Evolutionary conservation across 2,329 filamentous ascomycete species (phyloP).

Genomic region (Zasmidium angulare): DNA sequence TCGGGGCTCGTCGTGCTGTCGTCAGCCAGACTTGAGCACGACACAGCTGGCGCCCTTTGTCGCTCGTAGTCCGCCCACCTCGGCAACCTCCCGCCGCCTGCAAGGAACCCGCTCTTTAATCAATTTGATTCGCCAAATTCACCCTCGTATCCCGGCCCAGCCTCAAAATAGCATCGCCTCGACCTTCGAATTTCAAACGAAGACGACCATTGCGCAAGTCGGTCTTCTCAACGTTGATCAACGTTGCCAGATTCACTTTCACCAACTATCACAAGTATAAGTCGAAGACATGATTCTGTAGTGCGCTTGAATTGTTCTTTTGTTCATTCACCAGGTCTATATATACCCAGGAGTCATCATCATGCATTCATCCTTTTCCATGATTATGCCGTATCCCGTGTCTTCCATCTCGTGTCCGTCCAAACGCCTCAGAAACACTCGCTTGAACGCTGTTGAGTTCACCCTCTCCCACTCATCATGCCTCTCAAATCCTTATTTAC

Average conservation of each 20-base stretch:
- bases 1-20: too few relatives aligned
- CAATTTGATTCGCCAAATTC: too few relatives aligned
- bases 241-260: not conserved
- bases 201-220: not conserved
- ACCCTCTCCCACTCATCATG: slow-evolving; percentile 2
- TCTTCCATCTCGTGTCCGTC: slow-evolving; percentile 2
- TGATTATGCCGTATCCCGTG: not conserved
- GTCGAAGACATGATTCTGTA: not conserved
- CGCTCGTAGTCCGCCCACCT: too few relatives aligned
- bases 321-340: slow-evolving; percentile 5
- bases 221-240: not conserved
- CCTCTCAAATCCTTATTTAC: slow-evolving; percentile 13
- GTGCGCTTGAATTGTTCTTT: not conserved
- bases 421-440: slow-evolving; percentile 5
- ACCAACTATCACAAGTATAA: not conserved
- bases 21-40: too few relatives aligned
- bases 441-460: slow-evolving; percentile 22
- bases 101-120: too few relatives aligned
- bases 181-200: too few relatives aligned
- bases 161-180: too few relatives aligned
- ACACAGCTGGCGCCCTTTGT: too few relatives aligned
- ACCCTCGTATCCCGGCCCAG: too few relatives aligned
- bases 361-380: not conserved
- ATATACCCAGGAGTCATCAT: slow-evolving; percentile 4
- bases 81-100: too few relatives aligned